Base-by-base conservation (phyloP, 2,329 filamentous ascomycete genomes). In the Teratosphaeria destructans region DNA sequence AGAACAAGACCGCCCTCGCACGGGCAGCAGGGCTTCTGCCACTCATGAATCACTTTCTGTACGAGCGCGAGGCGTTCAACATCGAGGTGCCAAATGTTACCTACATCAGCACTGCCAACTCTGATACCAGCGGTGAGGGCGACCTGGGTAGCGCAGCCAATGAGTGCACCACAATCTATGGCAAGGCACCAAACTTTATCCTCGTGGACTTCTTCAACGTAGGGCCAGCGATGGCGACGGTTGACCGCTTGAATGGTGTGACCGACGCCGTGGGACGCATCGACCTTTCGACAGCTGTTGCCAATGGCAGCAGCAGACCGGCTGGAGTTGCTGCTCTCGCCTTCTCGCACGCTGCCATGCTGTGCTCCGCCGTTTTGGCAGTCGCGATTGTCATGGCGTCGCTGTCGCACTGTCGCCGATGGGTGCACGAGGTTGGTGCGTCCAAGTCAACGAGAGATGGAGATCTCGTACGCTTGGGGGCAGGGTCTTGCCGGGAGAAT, bases 161-260 rank as follows among this genome's bases (percentile, higher is more conserved):
- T 52, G 72, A 71, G 60, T 92, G 84, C 71, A 74, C 76, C 57
- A 68, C 66, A 2, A 74, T 83, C 62, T 93, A 86, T 77, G 80
- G 81, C n/a, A 73, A 76, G 32, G 77, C 79, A 56, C 88, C 89
- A n/a, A 85, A 80, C 27, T 92, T 90, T 66, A 80, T 90, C 23
- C 79, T 94, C 10, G 88, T 93, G 1, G 89, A 95, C 73, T 93
- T 90, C 72, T 91, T 86, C 72, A 86, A 89, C 71, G 79, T 85
- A 61, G 89, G 86, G 0, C 84, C 86, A 0, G 82, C 87, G 35
- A 83, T 94, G 58, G 77, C 79, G 6, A 85, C 85, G 0, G 85
- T 88, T 2, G 89, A 94, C 73, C 73, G 67, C 54, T 72, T 90
- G 68, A 93, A 93, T 71, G 75, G 76, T 4, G 76, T 83, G n/a